Evolutionary conservation across 2,329 filamentous ascomycete species (phyloP).

Genomic region (Xylariaceae sp.): DNA sequence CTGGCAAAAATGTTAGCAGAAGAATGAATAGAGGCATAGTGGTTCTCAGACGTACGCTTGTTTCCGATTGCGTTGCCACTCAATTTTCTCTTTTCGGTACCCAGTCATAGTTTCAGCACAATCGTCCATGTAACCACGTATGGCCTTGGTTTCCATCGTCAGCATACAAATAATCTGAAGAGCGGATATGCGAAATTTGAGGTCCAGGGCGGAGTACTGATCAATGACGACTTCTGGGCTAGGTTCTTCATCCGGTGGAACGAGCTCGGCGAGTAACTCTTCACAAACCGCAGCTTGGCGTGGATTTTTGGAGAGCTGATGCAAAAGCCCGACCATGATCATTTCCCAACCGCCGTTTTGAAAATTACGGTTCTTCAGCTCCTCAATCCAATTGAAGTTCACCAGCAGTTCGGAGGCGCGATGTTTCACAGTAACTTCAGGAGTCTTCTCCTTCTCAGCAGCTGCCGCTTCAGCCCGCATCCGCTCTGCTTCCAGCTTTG

Average conservation of each 20-base stretch:
- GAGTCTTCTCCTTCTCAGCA: slow-evolving; percentile 54
- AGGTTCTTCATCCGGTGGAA: slow-evolving; percentile 76
- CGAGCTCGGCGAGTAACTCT: slow-evolving; percentile 78
- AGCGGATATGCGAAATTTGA: slow-evolving; percentile 81
- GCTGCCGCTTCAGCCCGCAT: slow-evolving; percentile 65
- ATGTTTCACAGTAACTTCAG: slow-evolving; percentile 60
- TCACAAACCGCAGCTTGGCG: slow-evolving; percentile 75
- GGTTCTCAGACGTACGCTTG: slow-evolving; percentile 57
- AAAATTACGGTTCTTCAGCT: slow-evolving; percentile 83
- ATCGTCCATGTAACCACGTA: slow-evolving; percentile 88
- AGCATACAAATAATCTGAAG: slow-evolving; percentile 87
- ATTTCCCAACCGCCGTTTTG: slow-evolving; percentile 88
- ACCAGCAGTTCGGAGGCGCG: slow-evolving; percentile 77
- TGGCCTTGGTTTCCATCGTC: slow-evolving; percentile 82
- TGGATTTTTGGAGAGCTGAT: slow-evolving; percentile 81
- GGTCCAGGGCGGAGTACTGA: slow-evolving; percentile 77
- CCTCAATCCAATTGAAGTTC: slow-evolving; percentile 83
- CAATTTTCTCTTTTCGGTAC: slow-evolving; percentile 94
- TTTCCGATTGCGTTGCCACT: slow-evolving; percentile 80
- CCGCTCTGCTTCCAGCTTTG: slow-evolving; percentile 77
- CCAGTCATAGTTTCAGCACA: slow-evolving; percentile 94
- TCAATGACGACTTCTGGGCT: slow-evolving; percentile 74
- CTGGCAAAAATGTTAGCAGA: slow-evolving; percentile 47
- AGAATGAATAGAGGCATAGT: neutral
- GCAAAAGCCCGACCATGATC: slow-evolving; percentile 83